Evolutionary conservation across 1,284 basidiomycete genomes (phyloP), one percentile per base, ranked within the genome.

Genomic region (Afroboletus lepidellus): DNA sequence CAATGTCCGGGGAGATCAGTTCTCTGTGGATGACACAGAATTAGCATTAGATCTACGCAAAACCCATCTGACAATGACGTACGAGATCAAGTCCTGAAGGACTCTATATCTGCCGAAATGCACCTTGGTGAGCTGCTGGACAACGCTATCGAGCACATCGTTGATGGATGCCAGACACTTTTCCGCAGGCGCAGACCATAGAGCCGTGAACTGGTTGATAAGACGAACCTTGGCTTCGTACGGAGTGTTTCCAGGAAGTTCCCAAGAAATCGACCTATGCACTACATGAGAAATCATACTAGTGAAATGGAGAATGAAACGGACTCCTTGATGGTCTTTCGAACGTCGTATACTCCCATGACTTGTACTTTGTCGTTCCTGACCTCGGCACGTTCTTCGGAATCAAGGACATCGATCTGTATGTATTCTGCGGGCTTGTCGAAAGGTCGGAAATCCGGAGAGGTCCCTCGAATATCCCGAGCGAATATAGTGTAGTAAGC

Each of bases 231-330:
- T 79, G 3, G 78, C 78, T 33, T 77, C 74, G 42, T 76, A 81
- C 0, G 80, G 81, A 32, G 80, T 64, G 45, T 79, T 71, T 5
- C 69, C 67, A 0, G 78, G 78, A 5, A 83, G 71, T 49, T 83
- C 79, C 80, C 80, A 83, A 3, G 65, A 70, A 4, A 70, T 75
- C 9, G 72, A 72, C 2, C 80, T 82, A 54, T 3, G 30, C n/a
- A 18, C 33, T 27, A 2, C 3, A 4, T 60, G 0, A 56, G 42
- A 44, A 24, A 18, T 23, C 32, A 7, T 8, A 25, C 15, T 9
- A 23, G 11, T 4, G 23, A 20, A 2, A 5, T 12, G 20, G 12
- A 2, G 4, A 33, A 37, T n/a, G n/a, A 20, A 39, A 59, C 56
- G 12, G 34, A 75, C 74, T 63, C 55, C 7, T 43, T 18, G 45